These are phyloP conservation scores for Thermothelomyces thermophilus DNA, from an alignment of 2,329 filamentous ascomycete genomes.

Conservation along the genomic window DNA sequence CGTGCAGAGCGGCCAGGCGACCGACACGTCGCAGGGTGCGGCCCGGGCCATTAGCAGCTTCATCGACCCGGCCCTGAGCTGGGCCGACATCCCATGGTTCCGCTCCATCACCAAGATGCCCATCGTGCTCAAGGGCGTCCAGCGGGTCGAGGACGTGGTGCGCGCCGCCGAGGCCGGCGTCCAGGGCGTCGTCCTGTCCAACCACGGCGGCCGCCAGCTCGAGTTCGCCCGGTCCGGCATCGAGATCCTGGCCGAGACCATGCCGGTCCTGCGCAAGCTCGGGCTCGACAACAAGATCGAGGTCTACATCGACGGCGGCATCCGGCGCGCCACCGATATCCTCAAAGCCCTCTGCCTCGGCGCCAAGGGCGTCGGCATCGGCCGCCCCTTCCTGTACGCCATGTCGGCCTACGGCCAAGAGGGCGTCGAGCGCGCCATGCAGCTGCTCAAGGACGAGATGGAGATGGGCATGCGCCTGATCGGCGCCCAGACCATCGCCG, in stretches of 20 bases:
- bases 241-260: slow-evolving; percentile 87
- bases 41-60: slow-evolving; percentile 93
- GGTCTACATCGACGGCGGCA: slow-evolving; percentile 84
- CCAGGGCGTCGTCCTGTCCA: slow-evolving; percentile 86
- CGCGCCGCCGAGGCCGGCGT: slow-evolving; percentile 75
- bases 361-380: slow-evolving; percentile 87
- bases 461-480: slow-evolving; percentile 98
- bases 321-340: slow-evolving; percentile 86
- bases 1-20: slow-evolving; percentile 68
- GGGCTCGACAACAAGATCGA: slow-evolving; percentile 73
- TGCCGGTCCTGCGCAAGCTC: slow-evolving; percentile 72
- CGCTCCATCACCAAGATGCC: slow-evolving; percentile 84
- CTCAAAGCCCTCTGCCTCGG: slow-evolving; percentile 92
- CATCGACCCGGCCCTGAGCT: slow-evolving; percentile 89
- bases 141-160: slow-evolving; percentile 91
- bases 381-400: slow-evolving; percentile 88
- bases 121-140: slow-evolving; percentile 92
- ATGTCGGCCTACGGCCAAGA: slow-evolving; percentile 87
- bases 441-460: slow-evolving; percentile 89
- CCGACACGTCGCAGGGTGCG: slow-evolving; percentile 85
- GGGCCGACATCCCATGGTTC: slow-evolving; percentile 96
- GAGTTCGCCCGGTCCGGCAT: slow-evolving; percentile 86
- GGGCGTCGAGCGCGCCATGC: slow-evolving; percentile 89
- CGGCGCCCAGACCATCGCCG: slow-evolving; percentile 65
- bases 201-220: slow-evolving; percentile 91